Base-by-base conservation (phyloP, 1,139 yeast species). In the Geotrichum carabidarum region DNA sequence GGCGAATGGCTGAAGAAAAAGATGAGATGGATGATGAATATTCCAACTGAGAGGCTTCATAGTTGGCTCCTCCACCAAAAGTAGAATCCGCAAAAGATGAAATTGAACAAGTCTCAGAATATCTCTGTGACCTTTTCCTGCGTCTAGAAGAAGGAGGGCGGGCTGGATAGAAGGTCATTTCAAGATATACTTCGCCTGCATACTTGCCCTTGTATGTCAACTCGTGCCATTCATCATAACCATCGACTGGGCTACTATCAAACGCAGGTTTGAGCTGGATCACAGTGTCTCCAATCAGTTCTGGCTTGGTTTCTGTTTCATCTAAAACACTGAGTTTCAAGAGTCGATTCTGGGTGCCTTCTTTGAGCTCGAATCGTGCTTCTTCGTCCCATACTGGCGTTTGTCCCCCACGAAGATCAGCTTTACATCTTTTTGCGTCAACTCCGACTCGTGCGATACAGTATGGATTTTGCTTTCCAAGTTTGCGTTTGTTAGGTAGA, bases 391-490 rank as follows among this genome's bases (percentile, higher is more conserved):
- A 90, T 45, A 77, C 81, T 0, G 97, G 97, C 1, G 88, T 85
- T 67, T 90, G 97, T 1, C 97, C 97, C 1, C 95, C 97, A 61
- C 97, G 72, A 60, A 80, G 79, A 57, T 85, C 81, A 0, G 87
- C 75, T 31, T 82, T 82, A 0, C 96, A 87, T 61, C 86, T 80
- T 61, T 84, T 80, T 22, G 94, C 93, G 58, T 79, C 79, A 54
- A 87, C 86, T n/a, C 91, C 95, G 2, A 90, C 76, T 56, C 97
- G 74, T 14, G 87, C 77, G 11, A 91, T 81, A 50, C 88, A 85
- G 70, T 86, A 89, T 0, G 96, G 97, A 59, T 88, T 84, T 69
- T 90, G 97, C 64, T 90, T 90, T 62, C 93, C 96, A 40, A 89
- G 73, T 56, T 84, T 86, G 44, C 93, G 75, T 58, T 91, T 73